Conservation (phyloP, 495 filamentous ascomycete genomes). For the Aspergillus funiculosus region DNA sequence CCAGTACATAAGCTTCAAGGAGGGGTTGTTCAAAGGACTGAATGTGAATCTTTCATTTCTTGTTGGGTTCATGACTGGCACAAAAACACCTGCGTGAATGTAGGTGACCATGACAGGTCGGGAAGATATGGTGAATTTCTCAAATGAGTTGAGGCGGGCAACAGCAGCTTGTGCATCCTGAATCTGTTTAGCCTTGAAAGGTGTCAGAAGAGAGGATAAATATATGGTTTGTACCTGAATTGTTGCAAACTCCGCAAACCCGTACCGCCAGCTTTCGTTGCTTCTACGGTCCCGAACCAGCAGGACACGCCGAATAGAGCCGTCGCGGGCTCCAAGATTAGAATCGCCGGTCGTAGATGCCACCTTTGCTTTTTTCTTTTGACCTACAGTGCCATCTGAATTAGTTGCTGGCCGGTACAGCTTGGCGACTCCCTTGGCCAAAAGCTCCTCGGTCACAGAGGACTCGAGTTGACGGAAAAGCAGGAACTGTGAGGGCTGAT, state of each 20-base stretch:
- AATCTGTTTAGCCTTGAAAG: conserved; percentile 6
- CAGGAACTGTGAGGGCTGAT: conserved; percentile 72
- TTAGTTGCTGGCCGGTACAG: conserved; percentile 52
- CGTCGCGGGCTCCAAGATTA: conserved; percentile 68
- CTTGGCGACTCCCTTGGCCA: conserved; percentile 75
- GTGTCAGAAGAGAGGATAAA: background rate
- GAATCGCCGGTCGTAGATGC: conserved; percentile 69
- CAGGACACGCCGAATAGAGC: conserved; percentile 70
- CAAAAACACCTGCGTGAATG: conserved; percentile 84
- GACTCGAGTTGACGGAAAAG: conserved; percentile 70
- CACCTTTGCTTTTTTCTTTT: conserved; percentile 59
- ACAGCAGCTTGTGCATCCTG: conserved; percentile 76
- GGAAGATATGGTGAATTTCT: conserved; percentile 82
- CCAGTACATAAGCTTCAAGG: conserved; percentile 74
- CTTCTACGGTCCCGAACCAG: conserved; percentile 69
- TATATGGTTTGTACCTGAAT: conserved; percentile 50
- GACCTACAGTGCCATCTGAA: conserved; percentile 17
- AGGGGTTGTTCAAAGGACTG: conserved; percentile 61
- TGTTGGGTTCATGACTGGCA: conserved; percentile 59
- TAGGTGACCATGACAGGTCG: conserved; percentile 68
- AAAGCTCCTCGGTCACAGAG: conserved; percentile 67
- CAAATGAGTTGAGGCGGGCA: conserved; percentile 63
- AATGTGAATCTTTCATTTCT: conserved; percentile 63
- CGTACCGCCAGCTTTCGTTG: conserved; percentile 79
- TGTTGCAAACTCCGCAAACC: conserved; percentile 83